phyloP scores from a whole-genome alignment of 805 yeast species.

The Clavispora asparagi region DNA sequence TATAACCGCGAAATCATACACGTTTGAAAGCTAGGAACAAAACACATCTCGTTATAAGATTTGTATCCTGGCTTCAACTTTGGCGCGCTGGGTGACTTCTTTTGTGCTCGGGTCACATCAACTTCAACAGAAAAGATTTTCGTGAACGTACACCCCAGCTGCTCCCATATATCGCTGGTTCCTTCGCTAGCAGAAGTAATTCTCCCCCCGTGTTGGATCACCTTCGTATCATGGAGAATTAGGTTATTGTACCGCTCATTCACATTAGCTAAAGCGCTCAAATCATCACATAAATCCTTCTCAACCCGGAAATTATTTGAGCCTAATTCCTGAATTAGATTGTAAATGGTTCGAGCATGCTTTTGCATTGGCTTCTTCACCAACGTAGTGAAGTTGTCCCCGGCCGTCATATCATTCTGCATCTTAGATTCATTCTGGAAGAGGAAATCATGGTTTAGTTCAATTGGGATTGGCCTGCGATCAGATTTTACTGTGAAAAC shows the following conservation, averaged over 20 bases:
- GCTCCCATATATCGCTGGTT: slow-evolving; percentile 2
- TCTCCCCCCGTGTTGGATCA: slow-evolving; percentile 19
- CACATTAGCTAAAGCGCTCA: slow-evolving; percentile 28
- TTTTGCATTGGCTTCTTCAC: slow-evolving; percentile 28
- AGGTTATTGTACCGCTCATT: slow-evolving; percentile 24
- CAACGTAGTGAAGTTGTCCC: slow-evolving; percentile 28
- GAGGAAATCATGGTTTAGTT: slow-evolving; percentile 29
- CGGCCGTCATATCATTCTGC: neutral
- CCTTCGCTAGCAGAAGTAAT: slow-evolving; percentile 5
- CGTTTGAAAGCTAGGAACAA: slow-evolving; percentile 36
- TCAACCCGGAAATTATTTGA: slow-evolving; percentile 24
- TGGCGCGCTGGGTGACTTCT: slow-evolving; percentile 9
- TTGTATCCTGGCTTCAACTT: slow-evolving; percentile 7
- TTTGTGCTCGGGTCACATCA: slow-evolving; percentile 23
- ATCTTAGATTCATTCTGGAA: slow-evolving; percentile 22
- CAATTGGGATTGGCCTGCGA: slow-evolving; percentile 29
- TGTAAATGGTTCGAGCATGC: slow-evolving; percentile 25
- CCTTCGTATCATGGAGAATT: slow-evolving; percentile 15
- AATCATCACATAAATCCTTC: slow-evolving; percentile 22
- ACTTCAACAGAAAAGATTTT: slow-evolving; percentile 20
- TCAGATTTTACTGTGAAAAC: slow-evolving; percentile 28
- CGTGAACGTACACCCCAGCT: slow-evolving; percentile 12
- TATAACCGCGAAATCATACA: slow-evolving; percentile 32
- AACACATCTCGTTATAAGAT: slow-evolving; percentile 22
- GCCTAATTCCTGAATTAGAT: slow-evolving; percentile 20